Base-by-base conservation (phyloP, 2,329 filamentous ascomycete genomes). In the Xylariaceae sp. region DNA sequence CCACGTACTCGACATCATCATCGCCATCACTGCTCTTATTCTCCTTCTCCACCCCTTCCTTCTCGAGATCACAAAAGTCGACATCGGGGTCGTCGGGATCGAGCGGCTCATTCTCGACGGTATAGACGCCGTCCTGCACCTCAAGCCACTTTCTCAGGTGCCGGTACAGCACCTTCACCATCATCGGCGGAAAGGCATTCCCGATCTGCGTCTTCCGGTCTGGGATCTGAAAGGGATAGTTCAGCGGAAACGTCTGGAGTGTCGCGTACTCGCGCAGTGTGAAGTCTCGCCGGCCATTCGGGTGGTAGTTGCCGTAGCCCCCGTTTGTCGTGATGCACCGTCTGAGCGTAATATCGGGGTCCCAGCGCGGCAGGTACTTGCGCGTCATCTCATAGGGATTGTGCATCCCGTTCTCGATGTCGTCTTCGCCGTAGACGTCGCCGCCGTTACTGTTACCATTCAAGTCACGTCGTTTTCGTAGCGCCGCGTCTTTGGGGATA, bases 131-230 rank as follows among this genome's bases (percentile, higher is more conserved):
- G 56, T 84, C 82, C 17, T 75, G 67, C 1, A 69, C 62, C 11
- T 81, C 69, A 1, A 85, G 67, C 73, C 77, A 81, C 6, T 69
- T 62, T 15, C 77, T 71, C 7, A 85, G 66, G 53, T 82, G 79
- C n/a, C 70, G 68, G 61, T 80, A 83, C 0, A 85, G 66, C 0
- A 78, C 72, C 30, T 73, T 73, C 2, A 83, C 83, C 0, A 81
- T 79, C 34, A 75, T 75, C 0, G 89, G 84, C 0, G 90, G 88
- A 13, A 93, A 90, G 0, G 89, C 90, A 67, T 94, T 93, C 0
- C 90, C 90, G 63, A 93, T 89, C 69, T 92, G 88, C 63, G 77
- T 81, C 64, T 81, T 81, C 13, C 83, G 74, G 11, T 72, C 70
- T 0, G 71, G 75, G 0, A 73, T 74, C 0, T 74, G 61, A 67